A percentile compares a stretch with the other conserved stretches of the same genome.
Conservation (phyloP, 2,329 filamentous ascomycete genomes). For the Penicillium sp. region DNA sequence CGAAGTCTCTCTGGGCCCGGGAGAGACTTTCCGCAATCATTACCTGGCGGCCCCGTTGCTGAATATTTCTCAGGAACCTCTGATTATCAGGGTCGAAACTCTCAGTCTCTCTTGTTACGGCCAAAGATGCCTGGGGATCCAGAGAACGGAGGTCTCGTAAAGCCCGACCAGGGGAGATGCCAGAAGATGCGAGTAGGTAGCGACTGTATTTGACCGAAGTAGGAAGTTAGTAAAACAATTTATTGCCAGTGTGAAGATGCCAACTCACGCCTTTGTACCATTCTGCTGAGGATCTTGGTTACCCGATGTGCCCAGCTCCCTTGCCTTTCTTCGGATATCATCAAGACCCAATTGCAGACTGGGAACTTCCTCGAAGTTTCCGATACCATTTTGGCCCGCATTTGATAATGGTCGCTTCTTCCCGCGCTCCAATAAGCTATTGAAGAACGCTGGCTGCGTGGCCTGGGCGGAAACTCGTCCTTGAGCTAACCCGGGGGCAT, state of each 20-base stretch:
- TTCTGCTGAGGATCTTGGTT: slow-evolving; percentile 46
- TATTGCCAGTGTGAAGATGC: background rate
- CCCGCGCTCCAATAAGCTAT: slow-evolving; percentile 61
- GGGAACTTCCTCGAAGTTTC: slow-evolving; percentile 72
- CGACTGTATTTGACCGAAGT: slow-evolving; percentile 55
- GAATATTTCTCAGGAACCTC: slow-evolving; percentile 78
- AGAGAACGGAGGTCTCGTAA: slow-evolving; percentile 83
- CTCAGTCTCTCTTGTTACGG: slow-evolving; percentile 37
- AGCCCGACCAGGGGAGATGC: slow-evolving; percentile 81
- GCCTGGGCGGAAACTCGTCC: slow-evolving; percentile 28
- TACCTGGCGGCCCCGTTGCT: slow-evolving; percentile 84
- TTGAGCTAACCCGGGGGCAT: slow-evolving; percentile 21
- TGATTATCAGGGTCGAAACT: slow-evolving; percentile 56
- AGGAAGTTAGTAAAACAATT: background rate
- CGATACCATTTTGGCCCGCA: slow-evolving; percentile 50
- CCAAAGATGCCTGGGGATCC: slow-evolving; percentile 62
- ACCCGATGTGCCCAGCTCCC: slow-evolving; percentile 69
- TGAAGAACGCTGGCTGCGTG: slow-evolving; percentile 61
- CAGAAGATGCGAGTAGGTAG: slow-evolving; percentile 89
- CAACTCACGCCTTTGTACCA: slow-evolving; percentile 53
- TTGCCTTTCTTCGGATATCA: slow-evolving; percentile 75
- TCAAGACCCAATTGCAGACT: slow-evolving; percentile 86
- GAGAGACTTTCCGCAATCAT: slow-evolving; percentile 91
- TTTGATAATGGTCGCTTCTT: slow-evolving; percentile 68
- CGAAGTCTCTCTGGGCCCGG: slow-evolving; percentile 85